Evolutionary conservation across 352 stramenopile species (phyloP), one percentile per base, ranked within the genome.

Genomic region (Phytopythium delawarense): DNA sequence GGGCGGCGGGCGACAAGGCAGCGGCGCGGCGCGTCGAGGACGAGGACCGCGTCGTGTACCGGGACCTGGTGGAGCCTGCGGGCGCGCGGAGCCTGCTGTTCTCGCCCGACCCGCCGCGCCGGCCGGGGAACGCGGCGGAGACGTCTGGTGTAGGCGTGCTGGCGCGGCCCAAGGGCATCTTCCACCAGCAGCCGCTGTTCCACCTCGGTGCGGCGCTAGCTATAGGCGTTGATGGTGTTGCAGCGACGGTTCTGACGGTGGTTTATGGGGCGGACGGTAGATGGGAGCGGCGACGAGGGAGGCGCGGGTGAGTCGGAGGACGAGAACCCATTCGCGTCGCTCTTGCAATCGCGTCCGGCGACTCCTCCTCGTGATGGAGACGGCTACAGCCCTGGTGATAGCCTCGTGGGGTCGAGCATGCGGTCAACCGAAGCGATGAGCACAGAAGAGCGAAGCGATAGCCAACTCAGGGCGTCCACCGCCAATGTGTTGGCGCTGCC

Each of bases 311-410:
- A 70, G 1, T 59, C 74, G 16, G 63, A 73, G 20, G 62, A 77
- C 11, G 70, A 74, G 55, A 90, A 91, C 59, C 82, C 82, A 25
- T 91, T 91, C 59, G 82, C 78, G 28, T 81, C 76, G 18, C 61
- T 91, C 20, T 42, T 91, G 23, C 69, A 81, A 39, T 12, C 46
- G n/a, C 45, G 45, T 18, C 2, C 45, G 25, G 45, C 4, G n/a
- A 32, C 45, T 13, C 21, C 45, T 1, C 21, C 21, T 18, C n/a
- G 45, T 4, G n/a, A 9, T 51, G 45, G 45, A 32, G 21, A 32
- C 12, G 45, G 3, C 11, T 51, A 20, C 11, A 53, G 12, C 21
- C 18, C 46, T 9, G 23, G 2, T 6, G 46, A 53, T 12, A 53
- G 5, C 21, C 1, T 32, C 13, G 45, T 52, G 13, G 25, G 37